These are phyloP conservation scores for Penicillium sp. DNA, from an alignment of 2,329 filamentous ascomycete species.

Conservation along the genomic window DNA sequence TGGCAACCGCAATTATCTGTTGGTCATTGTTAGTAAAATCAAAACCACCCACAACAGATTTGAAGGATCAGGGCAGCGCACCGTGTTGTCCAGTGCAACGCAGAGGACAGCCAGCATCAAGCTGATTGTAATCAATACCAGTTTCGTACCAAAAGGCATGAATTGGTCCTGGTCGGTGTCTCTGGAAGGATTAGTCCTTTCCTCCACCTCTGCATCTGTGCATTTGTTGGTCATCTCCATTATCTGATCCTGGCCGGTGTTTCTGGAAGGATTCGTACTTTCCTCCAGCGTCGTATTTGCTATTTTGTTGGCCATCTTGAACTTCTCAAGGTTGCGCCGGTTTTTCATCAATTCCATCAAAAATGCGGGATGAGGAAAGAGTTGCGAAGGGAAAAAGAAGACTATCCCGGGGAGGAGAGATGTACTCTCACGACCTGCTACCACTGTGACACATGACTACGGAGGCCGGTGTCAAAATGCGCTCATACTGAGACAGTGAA, in stretches of 20 bases:
- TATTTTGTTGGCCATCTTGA: too few species aligned
- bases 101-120: background rate
- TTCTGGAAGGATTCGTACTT: too few species aligned
- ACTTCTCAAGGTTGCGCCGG: too few species aligned
- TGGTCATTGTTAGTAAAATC: background rate
- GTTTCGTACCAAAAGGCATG: background rate
- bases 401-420: too few species aligned
- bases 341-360: too few species aligned
- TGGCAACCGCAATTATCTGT: background rate
- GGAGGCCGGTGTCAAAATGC: background rate
- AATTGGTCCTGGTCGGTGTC: background rate
- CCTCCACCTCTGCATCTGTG: background rate
- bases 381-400: background rate
- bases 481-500: background rate
- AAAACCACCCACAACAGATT: fast-evolving
- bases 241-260: too few species aligned
- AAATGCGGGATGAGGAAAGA: background rate
- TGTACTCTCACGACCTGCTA: too few species aligned
- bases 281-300: too few species aligned
- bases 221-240: background rate
- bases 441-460: background rate
- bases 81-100: background rate
- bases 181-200: background rate
- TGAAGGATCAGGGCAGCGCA: background rate
- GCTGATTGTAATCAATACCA: background rate